Evolutionary conservation across 345 rosid species (phyloP), one percentile per base, ranked within the genome.

Genomic region (Boechera retrofracta): DNA sequence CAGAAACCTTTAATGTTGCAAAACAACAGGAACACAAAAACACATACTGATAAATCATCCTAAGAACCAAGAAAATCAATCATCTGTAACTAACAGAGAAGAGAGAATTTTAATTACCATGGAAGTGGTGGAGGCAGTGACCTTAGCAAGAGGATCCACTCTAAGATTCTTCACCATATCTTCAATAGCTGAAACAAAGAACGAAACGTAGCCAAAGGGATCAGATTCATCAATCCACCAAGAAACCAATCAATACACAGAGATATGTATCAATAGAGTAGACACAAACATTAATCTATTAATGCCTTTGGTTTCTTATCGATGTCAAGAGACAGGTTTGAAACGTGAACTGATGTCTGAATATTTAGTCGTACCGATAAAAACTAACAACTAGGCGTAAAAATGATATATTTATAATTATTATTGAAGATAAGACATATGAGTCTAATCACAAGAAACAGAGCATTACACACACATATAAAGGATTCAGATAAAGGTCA

Each of bases 81-180:
- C 29, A 77, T 45, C 32, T 54, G 18, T 55, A 44, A n/a, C 4
- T 0, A 59, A 48, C 41, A 70, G 57, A 70, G 64, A 69, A 62
- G 12, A 52, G n/a, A 41, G 3, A 63, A 44, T 42, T 32, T 64
- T 16, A 47, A 32, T 62, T 73, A 84, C 84, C 81, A 75, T 73
- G 64, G 82, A 73, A 61, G 69, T 79, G 10, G 77, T 32, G 16
- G 87, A 65, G 63, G 64, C 28, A 66, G 66, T 18, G 76, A 83
- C 72, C 33, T 67, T 74, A 31, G 71, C 28, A 77, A 55, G 74
- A 80, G 77, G 60, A 72, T 84, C 84, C 3, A 80, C 75, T 75
- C 80, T 77, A 42, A 77, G 79, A 47, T 56, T 77, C 79, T 70
- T 75, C 82, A 74, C 83, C 84, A 80, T 80, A 51, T 77, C 53